Evolutionary conservation across 2,329 filamentous ascomycete genomes (phyloP).

Genomic region (Ceratocystis colombiana): DNA sequence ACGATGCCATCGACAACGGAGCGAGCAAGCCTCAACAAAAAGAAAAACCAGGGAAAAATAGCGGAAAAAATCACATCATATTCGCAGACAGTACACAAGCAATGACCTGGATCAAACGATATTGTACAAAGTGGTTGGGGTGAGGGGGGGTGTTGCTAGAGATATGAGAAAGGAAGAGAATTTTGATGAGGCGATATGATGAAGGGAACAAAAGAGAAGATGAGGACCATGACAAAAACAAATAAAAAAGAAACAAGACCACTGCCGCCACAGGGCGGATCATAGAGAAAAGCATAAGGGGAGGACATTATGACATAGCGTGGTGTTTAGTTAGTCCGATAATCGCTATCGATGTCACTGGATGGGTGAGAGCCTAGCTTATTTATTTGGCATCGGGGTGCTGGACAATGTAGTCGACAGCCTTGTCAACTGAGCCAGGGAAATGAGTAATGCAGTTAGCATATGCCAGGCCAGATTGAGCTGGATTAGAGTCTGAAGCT

Average conservation of each 20-base stretch:
- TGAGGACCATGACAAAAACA: not conserved
- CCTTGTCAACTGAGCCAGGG: slow-evolving; percentile 64
- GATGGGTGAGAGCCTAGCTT: not conserved
- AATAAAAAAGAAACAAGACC: slow-evolving; percentile 9
- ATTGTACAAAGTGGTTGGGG: slow-evolving; percentile 24
- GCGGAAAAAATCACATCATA: not conserved
- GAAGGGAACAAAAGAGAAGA: not conserved
- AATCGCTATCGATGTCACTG: not conserved
- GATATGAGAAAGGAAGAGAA: not conserved
- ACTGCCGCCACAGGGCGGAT: slow-evolving; percentile 8
- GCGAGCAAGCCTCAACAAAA: not conserved
- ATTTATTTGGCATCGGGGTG: slow-evolving; percentile 76
- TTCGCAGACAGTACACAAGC: slow-evolving; percentile 11
- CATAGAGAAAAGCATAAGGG: slow-evolving; percentile 5
- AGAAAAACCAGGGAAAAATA: not conserved
- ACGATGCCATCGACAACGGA: not conserved
- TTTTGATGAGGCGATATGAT: not conserved
- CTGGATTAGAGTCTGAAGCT: not conserved
- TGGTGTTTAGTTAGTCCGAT: slow-evolving; percentile 7
- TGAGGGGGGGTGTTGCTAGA: not conserved
- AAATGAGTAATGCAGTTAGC: slow-evolving; percentile 1
- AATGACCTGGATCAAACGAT: slow-evolving; percentile 21
- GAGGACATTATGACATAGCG: not conserved
- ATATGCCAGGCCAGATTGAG: not conserved
- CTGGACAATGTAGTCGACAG: slow-evolving; percentile 83